Percentiles rank a stretch among this genome's conserved stretches.
These are phyloP conservation scores for Ceratocystis alfenasii DNA, from an alignment of 2,329 filamentous ascomycete genomes.

Conservation along the genomic window DNA sequence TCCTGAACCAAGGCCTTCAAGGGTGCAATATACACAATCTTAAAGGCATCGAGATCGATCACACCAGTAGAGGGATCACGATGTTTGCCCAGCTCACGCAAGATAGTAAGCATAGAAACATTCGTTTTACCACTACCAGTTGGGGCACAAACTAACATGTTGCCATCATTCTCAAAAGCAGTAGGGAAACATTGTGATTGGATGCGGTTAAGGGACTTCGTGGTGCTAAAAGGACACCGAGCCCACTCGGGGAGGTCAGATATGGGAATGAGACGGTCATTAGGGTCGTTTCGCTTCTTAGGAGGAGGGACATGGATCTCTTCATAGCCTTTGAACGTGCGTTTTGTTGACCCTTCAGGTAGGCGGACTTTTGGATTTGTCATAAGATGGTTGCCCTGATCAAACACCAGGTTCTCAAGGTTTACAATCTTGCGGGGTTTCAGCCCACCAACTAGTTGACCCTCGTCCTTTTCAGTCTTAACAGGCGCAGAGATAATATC, in stretches of 20 bases:
- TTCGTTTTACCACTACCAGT: slow-evolving; percentile 98
- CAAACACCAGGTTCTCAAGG: slow-evolving; percentile 89
- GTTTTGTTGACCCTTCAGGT: slow-evolving; percentile 87
- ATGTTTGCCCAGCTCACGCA: slow-evolving; percentile 94
- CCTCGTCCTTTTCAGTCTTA: slow-evolving; percentile 49
- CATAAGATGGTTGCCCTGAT: slow-evolving; percentile 98
- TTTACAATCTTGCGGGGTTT: slow-evolving; percentile 83
- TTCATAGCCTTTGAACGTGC: slow-evolving; percentile 94
- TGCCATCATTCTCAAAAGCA: slow-evolving; percentile 87
- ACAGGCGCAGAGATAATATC: slow-evolving; percentile 36
- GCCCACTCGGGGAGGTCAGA: slow-evolving; percentile 90
- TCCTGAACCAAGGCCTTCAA: slow-evolving; percentile 93
- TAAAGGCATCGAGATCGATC: slow-evolving; percentile 91
- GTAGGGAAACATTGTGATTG: slow-evolving; percentile 87
- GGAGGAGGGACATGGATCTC: slow-evolving; percentile 94
- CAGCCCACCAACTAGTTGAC: slow-evolving; percentile 64
- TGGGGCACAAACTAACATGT: slow-evolving; percentile 94
- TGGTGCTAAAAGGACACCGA: slow-evolving; percentile 68
- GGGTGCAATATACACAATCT: slow-evolving; percentile 95
- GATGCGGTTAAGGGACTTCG: slow-evolving; percentile 84
- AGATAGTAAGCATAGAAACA: slow-evolving; percentile 91
- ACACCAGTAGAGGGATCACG: slow-evolving; percentile 80
- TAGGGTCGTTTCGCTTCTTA: slow-evolving; percentile 70
- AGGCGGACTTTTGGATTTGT: slow-evolving; percentile 94
- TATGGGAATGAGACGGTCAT: slow-evolving; percentile 70